phyloP scores from a whole-genome alignment of 495 filamentous ascomycete genomes.

The Neurospora sp. region DNA sequence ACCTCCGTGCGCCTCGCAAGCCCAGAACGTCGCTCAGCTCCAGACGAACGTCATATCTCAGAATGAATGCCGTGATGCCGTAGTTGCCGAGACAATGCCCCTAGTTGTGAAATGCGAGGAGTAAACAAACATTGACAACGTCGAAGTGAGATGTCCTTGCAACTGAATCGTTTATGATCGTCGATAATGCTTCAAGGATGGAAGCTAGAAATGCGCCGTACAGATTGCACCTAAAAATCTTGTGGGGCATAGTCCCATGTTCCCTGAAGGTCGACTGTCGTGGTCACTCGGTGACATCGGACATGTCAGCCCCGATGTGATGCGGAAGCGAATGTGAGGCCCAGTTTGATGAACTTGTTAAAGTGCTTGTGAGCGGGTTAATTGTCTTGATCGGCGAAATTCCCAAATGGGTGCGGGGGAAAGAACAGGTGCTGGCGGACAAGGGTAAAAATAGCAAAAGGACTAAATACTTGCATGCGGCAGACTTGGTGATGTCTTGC shows the following conservation, averaged over 20 bases:
- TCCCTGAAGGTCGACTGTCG: not conserved
- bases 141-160: not conserved
- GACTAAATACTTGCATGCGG: slow-evolving; percentile 1
- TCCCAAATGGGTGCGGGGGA: not conserved
- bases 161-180: not conserved
- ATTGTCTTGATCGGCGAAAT: not conserved
- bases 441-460: slow-evolving; percentile 15
- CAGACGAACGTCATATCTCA: not conserved
- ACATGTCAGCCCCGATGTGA: not conserved
- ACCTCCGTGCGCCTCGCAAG: not conserved
- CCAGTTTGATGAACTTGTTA: not conserved
- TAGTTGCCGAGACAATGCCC: not conserved
- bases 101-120: not conserved
- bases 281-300: slow-evolving; percentile 10
- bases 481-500: slow-evolving; percentile 1
- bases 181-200: not conserved
- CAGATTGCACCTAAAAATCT: not conserved
- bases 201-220: not conserved
- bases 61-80: not conserved
- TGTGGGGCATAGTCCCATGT: not conserved
- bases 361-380: not conserved
- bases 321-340: slow-evolving; percentile 1
- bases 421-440: not conserved
- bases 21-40: not conserved
- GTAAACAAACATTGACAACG: not conserved